Conservation (phyloP, 2,329 filamentous ascomycete genomes). For the Ophiosphaerella herpotricha region DNA sequence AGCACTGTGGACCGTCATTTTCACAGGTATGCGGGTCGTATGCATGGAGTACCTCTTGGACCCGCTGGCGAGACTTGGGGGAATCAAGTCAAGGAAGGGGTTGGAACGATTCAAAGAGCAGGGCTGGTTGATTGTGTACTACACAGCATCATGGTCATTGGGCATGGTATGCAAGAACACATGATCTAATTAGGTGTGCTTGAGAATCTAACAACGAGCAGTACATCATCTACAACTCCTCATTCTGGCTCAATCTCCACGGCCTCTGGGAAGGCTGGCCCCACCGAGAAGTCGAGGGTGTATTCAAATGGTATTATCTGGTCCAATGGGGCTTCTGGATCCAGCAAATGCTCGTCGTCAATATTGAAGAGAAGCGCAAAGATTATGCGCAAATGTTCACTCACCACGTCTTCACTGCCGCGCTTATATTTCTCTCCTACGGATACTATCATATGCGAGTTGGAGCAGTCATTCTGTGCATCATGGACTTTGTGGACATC, state of each 20-base stretch:
- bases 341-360: constrained; percentile 90
- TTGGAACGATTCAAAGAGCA: constrained; percentile 89
- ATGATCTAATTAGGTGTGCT: background rate
- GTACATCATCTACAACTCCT: constrained; percentile 80
- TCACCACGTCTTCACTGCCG: constrained; percentile 89
- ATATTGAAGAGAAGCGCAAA: constrained; percentile 92
- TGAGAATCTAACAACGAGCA: constrained; percentile 45
- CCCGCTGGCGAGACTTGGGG: constrained; percentile 73
- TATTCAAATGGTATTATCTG: constrained; percentile 88
- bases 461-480: constrained; percentile 82
- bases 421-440: constrained; percentile 80
- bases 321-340: constrained; percentile 91
- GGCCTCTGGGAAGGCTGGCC: constrained; percentile 89
- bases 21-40: constrained; percentile 83
- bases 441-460: constrained; percentile 85
- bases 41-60: constrained; percentile 86
- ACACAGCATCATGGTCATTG: constrained; percentile 77
- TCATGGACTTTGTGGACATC: constrained; percentile 94
- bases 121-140: constrained; percentile 87
- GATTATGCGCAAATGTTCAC: constrained; percentile 96
- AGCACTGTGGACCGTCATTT: constrained; percentile 76
- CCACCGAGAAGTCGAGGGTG: constrained; percentile 70
- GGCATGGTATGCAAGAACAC: constrained; percentile 67
- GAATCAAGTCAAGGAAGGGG: constrained; percentile 76
- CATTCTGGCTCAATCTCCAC: constrained; percentile 76